Evolutionary conservation across 2,329 filamentous ascomycete genomes (phyloP).

Genomic region (Colletotrichum caudatum): DNA sequence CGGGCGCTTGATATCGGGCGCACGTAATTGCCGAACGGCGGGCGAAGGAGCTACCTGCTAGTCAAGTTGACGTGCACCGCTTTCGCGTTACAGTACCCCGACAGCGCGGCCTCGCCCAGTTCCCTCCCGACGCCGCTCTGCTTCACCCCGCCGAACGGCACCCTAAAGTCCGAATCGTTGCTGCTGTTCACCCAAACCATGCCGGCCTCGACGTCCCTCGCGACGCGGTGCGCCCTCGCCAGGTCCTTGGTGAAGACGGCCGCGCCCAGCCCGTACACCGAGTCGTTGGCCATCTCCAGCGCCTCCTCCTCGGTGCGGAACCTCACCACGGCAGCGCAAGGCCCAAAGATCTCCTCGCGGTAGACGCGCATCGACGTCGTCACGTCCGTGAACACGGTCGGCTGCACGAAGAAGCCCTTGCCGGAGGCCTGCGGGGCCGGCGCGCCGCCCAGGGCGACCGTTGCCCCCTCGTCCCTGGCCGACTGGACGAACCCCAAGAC

Average conservation of each 20-base stretch:
- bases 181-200: slow-evolving; percentile 57
- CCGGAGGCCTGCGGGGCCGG: slow-evolving; percentile 60
- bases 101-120: slow-evolving; percentile 48
- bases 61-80: slow-evolving; percentile 49
- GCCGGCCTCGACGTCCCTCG: slow-evolving; percentile 67
- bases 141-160: slow-evolving; percentile 52
- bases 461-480: slow-evolving; percentile 73
- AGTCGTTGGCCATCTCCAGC: slow-evolving; percentile 54
- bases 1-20: neutral
- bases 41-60: neutral
- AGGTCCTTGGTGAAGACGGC: slow-evolving; percentile 69
- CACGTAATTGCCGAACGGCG: neutral
- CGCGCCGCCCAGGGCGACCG: slow-evolving; percentile 58
- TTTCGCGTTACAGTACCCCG: slow-evolving; percentile 48
- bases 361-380: slow-evolving; percentile 47
- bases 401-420: slow-evolving; percentile 47
- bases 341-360: slow-evolving; percentile 50
- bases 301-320: slow-evolving; percentile 52
- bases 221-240: slow-evolving; percentile 52
- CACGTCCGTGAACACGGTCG: slow-evolving; percentile 48
- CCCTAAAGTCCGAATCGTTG: slow-evolving; percentile 49
- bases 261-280: slow-evolving; percentile 66
- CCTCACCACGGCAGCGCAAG: slow-evolving; percentile 45
- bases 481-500: slow-evolving; percentile 74
- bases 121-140: slow-evolving; percentile 50